Conservation (phyloP, 2,329 filamentous ascomycete genomes). For the Sporothrix schenckii region DNA sequence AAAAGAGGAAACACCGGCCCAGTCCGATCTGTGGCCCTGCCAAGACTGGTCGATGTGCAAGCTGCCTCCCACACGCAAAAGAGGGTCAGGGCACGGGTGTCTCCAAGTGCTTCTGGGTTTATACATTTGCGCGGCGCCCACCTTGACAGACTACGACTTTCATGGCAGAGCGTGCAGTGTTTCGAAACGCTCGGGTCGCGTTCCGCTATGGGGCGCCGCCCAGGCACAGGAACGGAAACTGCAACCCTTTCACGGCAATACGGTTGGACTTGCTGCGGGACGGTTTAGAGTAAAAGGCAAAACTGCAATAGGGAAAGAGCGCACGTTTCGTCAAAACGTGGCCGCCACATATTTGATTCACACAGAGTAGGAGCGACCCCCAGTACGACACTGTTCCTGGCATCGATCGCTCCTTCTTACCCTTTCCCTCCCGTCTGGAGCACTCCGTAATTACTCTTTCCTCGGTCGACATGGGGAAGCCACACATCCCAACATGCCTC, state of each 20-base stretch:
- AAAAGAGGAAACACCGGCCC: conserved; percentile 11
- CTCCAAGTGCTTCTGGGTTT: too few relatives aligned
- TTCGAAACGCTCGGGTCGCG: conserved; percentile 4
- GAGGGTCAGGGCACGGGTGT: neutral
- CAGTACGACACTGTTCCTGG: neutral
- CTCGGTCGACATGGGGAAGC: neutral
- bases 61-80: neutral
- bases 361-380: conserved; percentile 4
- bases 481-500: neutral
- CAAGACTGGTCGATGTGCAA: conserved; percentile 11
- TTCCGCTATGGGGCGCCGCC: neutral
- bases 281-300: neutral
- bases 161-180: neutral
- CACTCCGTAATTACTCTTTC: too few relatives aligned
- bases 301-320: conserved; percentile 4
- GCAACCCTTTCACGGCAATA: neutral
- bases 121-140: too few relatives aligned
- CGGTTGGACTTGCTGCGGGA: neutral
- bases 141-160: neutral
- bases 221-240: conserved; percentile 6
- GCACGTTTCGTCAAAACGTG: conserved; percentile 9
- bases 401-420: conserved; percentile 15
- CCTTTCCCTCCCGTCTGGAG: neutral
- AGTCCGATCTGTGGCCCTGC: neutral
- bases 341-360: neutral